Conservation (phyloP, 2,329 filamentous ascomycete genomes). For the Colletotrichum filicis region DNA sequence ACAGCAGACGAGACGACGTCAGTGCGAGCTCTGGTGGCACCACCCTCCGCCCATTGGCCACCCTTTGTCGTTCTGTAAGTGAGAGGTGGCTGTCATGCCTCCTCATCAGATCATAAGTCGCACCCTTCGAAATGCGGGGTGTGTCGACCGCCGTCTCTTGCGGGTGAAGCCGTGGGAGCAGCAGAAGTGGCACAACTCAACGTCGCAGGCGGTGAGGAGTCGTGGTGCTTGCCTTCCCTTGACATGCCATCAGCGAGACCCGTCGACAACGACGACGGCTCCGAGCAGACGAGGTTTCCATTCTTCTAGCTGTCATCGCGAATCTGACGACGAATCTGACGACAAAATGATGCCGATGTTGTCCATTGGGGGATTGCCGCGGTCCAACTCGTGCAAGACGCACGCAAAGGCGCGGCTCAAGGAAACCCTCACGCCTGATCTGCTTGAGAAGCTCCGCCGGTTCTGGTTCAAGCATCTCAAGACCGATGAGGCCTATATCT, state of each 20-base stretch:
- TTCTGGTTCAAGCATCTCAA: slow-evolving; percentile 53
- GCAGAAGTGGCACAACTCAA: slow-evolving; percentile 5
- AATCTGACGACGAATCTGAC: not conserved
- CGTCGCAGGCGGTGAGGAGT: slow-evolving; percentile 11
- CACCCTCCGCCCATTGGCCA: slow-evolving; percentile 14
- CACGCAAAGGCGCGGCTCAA: slow-evolving; percentile 28
- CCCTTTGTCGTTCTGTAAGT: not conserved
- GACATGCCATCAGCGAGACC: not conserved
- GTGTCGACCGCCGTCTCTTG: slow-evolving; percentile 1
- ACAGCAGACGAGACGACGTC: slow-evolving; percentile 32
- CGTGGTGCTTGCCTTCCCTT: not conserved
- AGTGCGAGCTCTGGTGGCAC: slow-evolving; percentile 14
- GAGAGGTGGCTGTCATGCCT: slow-evolving; percentile 7
- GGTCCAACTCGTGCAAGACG: slow-evolving; percentile 26
- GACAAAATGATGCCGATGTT: slow-evolving; percentile 24
- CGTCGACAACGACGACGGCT: not conserved
- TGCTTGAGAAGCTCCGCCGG: slow-evolving; percentile 44
- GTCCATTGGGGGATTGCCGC: slow-evolving; percentile 7
- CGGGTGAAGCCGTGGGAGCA: not conserved
- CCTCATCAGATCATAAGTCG: slow-evolving; percentile 23
- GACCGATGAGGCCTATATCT: slow-evolving; percentile 39
- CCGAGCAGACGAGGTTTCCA: not conserved
- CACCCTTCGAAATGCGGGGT: slow-evolving; percentile 29
- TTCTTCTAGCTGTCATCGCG: not conserved
- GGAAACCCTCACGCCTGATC: slow-evolving; percentile 41